These are phyloP conservation scores for Ceratocystis colombiana DNA, from an alignment of 2,329 filamentous ascomycete species.

Conservation along the genomic window DNA sequence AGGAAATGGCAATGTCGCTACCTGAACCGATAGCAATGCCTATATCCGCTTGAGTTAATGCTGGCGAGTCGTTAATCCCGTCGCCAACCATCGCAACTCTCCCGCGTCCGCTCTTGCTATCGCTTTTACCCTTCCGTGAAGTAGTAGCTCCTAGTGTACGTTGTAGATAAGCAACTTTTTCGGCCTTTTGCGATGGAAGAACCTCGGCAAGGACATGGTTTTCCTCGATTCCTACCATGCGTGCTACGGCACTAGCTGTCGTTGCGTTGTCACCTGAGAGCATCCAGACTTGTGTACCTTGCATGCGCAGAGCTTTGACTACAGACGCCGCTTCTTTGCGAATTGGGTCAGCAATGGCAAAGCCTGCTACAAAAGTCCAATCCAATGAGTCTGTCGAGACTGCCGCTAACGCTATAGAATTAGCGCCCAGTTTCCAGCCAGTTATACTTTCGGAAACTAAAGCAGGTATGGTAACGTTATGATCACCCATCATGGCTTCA, in stretches of 20 bases:
- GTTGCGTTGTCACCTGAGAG: conserved; percentile 80
- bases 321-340: conserved; percentile 60
- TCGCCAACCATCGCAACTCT: conserved; percentile 77
- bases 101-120: conserved; percentile 34
- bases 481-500: conserved; percentile 54
- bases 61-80: conserved; percentile 81
- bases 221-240: conserved; percentile 60
- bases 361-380: conserved; percentile 51
- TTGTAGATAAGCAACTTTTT: conserved; percentile 57
- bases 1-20: conserved; percentile 72
- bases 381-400: conserved; percentile 31
- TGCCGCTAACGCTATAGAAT: conserved; percentile 53
- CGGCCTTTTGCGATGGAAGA: conserved; percentile 70
- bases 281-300: conserved; percentile 74
- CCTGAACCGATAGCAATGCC: conserved; percentile 77
- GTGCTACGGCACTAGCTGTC: conserved; percentile 72
- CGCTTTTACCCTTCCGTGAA: conserved; percentile 24
- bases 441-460: conserved; percentile 36
- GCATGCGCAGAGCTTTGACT: conserved; percentile 52
- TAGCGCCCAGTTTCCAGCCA: conserved; percentile 52
- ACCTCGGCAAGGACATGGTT: conserved; percentile 77
- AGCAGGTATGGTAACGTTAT: conserved; percentile 35
- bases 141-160: conserved; percentile 37
- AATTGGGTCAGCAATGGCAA: conserved; percentile 73
- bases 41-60: conserved; percentile 68